Evolutionary conservation across 2,329 filamentous ascomycete genomes (phyloP).

Genomic region (Exophiala spinifera): DNA sequence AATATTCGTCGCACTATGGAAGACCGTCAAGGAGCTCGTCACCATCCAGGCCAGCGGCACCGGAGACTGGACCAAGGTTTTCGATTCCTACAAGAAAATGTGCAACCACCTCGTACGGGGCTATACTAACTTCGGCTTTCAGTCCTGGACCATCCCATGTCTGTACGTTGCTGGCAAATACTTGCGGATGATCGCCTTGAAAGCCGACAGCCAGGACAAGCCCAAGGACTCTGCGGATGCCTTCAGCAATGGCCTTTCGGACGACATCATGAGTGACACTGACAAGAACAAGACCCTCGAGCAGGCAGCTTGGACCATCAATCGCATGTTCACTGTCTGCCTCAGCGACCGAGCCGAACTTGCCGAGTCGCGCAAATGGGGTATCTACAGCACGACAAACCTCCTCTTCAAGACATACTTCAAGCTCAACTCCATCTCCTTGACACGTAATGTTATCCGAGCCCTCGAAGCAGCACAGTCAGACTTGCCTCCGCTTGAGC

Average conservation of each 20-base stretch:
- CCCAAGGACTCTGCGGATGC: conserved; percentile 44
- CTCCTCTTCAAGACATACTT: conserved; percentile 98
- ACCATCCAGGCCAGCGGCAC: conserved; percentile 52
- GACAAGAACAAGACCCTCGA: conserved; percentile 83
- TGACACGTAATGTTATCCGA: conserved; percentile 85
- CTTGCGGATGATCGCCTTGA: conserved; percentile 82
- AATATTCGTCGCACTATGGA: conserved; percentile 81
- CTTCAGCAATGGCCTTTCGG: conserved; percentile 60
- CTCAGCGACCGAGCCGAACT: conserved; percentile 65
- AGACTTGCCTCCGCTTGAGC: conserved; percentile 75
- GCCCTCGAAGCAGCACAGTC: conserved; percentile 72
- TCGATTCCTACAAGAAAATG: conserved; percentile 84
- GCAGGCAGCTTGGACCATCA: conserved; percentile 85
- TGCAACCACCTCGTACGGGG: conserved; percentile 73
- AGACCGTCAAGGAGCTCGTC: conserved; percentile 70
- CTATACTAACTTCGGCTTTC: conserved; percentile 72
- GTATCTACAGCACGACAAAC: conserved; percentile 91
- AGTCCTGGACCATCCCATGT: conserved; percentile 89
- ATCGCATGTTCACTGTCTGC: conserved; percentile 87
- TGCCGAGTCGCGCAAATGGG: conserved; percentile 94
- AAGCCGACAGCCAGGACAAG: conserved; percentile 71
- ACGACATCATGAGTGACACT: conserved; percentile 74
- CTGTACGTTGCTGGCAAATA: conserved; percentile 86
- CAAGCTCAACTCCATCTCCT: conserved; percentile 80
- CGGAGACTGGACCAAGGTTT: conserved; percentile 76